These are phyloP conservation scores for Trichophaea hybrida DNA, from an alignment of 2,329 filamentous ascomycete genomes.

Conservation along the genomic window DNA sequence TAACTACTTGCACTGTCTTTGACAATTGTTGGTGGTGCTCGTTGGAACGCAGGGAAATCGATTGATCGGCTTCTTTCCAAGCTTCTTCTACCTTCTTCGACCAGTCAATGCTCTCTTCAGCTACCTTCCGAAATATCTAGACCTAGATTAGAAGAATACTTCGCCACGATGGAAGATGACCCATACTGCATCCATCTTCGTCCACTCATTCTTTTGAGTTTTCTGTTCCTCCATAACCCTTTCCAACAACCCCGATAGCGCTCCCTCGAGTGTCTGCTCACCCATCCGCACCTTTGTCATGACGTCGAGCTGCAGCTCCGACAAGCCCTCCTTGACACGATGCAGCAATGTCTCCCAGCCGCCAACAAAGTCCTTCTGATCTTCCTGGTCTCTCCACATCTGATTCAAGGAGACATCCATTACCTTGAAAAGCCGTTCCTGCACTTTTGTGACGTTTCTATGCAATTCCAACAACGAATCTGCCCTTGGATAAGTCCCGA, in stretches of 20 bases:
- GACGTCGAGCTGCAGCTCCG: not conserved
- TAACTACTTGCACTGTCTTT: not conserved
- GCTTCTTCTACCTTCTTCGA: not conserved
- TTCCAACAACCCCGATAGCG: not conserved
- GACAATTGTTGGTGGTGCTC: not conserved
- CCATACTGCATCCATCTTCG: not conserved
- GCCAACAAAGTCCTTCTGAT: not conserved
- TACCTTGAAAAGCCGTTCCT: slow-evolving; percentile 14
- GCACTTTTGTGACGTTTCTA: slow-evolving; percentile 20
- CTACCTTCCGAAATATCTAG: not conserved
- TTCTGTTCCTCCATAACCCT: not conserved
- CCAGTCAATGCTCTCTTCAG: not conserved
- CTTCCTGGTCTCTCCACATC: slow-evolving; percentile 4
- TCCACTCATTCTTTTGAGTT: too few relatives aligned
- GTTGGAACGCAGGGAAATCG: not conserved
- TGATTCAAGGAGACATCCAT: slow-evolving; percentile 12
- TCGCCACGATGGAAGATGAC: not conserved
- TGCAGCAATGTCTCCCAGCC: not conserved
- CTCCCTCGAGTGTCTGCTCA: not conserved
- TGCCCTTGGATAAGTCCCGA: not conserved
- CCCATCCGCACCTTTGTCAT: not conserved
- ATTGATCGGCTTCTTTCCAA: not conserved
- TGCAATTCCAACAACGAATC: slow-evolving; percentile 19
- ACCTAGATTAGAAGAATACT: not conserved
- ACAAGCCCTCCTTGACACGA: not conserved